phyloP scores from a whole-genome alignment of 2,329 filamentous ascomycete genomes.

The Bipolaris bicolor region DNA sequence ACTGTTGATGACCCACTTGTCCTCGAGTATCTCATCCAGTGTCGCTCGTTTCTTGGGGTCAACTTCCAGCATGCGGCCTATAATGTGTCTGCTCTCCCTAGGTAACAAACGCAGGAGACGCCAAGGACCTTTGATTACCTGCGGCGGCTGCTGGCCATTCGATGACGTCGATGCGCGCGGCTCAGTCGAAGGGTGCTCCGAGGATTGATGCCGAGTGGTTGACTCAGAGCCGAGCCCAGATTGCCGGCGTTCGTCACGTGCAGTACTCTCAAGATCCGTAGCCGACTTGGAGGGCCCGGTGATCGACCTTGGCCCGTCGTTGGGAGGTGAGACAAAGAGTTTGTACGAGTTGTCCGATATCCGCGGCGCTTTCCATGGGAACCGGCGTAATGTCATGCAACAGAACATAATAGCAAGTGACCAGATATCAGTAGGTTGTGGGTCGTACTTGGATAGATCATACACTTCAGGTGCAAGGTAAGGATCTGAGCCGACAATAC shows the following conservation, averaged over 20 bases:
- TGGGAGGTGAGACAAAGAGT: conserved; percentile 85
- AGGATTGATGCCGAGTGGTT: conserved; percentile 48
- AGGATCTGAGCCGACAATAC: conserved; percentile 85
- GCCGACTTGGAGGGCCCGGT: conserved; percentile 42
- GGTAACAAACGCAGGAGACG: conserved; percentile 85
- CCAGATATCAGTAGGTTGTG: conserved; percentile 94
- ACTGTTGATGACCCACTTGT: conserved; percentile 88
- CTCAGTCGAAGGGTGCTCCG: conserved; percentile 22
- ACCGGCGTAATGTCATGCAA: conserved; percentile 94
- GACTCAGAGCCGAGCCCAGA: conserved; percentile 48
- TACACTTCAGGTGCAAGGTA: conserved; percentile 98
- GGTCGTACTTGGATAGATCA: conserved; percentile 90
- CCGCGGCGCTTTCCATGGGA: conserved; percentile 96
- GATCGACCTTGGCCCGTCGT: conserved; percentile 52
- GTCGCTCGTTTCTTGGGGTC: conserved; percentile 82
- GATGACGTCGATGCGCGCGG: conserved; percentile 29
- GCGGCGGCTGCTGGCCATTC: conserved; percentile 55
- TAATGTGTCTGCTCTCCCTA: conserved; percentile 85
- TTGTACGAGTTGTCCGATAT: conserved; percentile 93
- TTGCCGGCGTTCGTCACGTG: conserved; percentile 33
- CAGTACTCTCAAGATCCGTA: conserved; percentile 47
- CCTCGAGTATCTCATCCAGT: conserved; percentile 83
- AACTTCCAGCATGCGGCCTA: conserved; percentile 90
- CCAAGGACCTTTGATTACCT: conserved; percentile 89
- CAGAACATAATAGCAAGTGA: conserved; percentile 98